These are phyloP conservation scores for Coniochaeta sp. DNA, from an alignment of 2,329 filamentous ascomycete species.

Conservation along the genomic window DNA sequence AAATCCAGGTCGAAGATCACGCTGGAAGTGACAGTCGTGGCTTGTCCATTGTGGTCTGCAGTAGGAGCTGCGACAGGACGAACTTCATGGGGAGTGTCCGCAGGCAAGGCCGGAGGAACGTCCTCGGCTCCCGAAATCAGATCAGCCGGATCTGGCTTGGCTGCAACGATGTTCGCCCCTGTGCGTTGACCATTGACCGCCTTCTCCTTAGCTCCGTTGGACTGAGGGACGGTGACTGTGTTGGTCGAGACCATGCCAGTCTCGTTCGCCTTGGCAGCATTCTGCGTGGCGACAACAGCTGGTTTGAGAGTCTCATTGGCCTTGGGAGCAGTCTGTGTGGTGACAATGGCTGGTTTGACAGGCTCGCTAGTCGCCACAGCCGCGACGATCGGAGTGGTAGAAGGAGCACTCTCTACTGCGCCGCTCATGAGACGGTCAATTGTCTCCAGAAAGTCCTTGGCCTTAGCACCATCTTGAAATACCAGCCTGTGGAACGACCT, in stretches of 20 bases:
- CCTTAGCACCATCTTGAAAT: background rate
- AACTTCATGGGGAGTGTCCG: background rate
- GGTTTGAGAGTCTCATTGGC: background rate
- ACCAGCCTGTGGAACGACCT: background rate
- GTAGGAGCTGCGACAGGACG: background rate
- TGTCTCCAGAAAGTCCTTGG: background rate
- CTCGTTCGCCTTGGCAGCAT: background rate
- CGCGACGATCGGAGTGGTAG: background rate
- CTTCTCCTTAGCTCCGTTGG: background rate
- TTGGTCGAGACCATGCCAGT: background rate
- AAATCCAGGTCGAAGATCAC: background rate
- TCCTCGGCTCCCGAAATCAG: background rate
- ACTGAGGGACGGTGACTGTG: background rate
- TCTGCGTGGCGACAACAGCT: background rate
- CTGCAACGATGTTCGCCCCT: background rate
- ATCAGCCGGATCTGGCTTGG: background rate
- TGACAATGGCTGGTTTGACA: background rate
- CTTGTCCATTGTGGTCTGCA: background rate
- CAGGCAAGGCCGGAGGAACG: background rate
- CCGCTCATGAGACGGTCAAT: background rate
- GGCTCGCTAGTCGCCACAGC: background rate
- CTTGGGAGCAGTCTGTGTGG: background rate
- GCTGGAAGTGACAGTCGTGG: background rate
- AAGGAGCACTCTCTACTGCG: background rate
- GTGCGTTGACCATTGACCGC: background rate